These are phyloP conservation scores for Fusarium dimerum DNA, from an alignment of 2,329 filamentous ascomycete genomes.

Conservation along the genomic window DNA sequence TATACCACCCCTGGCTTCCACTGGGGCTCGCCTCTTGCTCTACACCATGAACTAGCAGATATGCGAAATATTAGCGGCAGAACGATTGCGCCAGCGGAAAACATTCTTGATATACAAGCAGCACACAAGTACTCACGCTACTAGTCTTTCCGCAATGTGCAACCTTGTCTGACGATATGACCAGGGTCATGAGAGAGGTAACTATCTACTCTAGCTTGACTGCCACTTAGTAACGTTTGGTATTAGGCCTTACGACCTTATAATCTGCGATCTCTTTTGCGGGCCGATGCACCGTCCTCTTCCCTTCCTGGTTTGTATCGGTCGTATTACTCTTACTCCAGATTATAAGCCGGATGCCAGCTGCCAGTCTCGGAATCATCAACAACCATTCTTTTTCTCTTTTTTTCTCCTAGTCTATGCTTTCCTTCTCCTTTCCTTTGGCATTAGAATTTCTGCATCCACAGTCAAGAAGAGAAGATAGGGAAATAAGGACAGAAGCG, in stretches of 20 bases:
- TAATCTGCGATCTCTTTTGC: conserved; percentile 24
- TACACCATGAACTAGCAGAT: not conserved
- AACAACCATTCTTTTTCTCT: not conserved
- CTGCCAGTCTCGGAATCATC: not conserved
- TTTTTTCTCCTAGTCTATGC: not conserved
- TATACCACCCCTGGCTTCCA: not conserved
- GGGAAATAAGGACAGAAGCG: not conserved
- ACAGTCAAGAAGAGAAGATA: not conserved
- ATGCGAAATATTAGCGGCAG: not conserved
- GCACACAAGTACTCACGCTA: not conserved
- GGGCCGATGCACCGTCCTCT: conserved; percentile 32
- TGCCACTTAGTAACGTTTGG: not conserved
- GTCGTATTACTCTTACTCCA: conserved; percentile 17
- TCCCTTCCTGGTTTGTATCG: conserved; percentile 12
- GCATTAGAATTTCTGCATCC: not conserved
- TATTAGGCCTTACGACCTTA: not conserved
- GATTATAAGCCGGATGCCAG: conserved; percentile 19
- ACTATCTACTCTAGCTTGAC: not conserved
- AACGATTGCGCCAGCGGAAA: not conserved
- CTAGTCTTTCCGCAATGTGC: conserved; percentile 12
- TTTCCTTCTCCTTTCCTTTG: not conserved
- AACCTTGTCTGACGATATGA: conserved; percentile 31
- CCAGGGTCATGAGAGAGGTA: conserved; percentile 26
- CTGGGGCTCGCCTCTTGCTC: not conserved
- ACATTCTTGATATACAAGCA: not conserved